Evolutionary conservation across 2,329 filamentous ascomycete species (phyloP).

Genomic region (Alternaria conjuncta): DNA sequence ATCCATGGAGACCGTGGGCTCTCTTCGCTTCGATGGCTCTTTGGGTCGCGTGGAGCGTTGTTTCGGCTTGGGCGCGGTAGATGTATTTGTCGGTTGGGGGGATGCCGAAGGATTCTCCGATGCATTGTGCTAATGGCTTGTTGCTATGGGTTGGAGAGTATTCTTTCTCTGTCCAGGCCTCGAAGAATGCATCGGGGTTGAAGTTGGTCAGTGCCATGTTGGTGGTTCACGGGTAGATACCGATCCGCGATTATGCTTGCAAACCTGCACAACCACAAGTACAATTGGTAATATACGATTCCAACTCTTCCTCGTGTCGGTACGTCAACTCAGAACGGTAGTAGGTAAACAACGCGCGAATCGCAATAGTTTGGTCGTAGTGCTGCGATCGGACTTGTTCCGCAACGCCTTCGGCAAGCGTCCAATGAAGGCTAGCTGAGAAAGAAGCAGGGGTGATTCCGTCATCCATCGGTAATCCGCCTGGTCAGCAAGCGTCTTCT

Average conservation of each 20-base stretch:
- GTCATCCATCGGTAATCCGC: constrained; percentile 45
- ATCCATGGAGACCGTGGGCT: constrained; percentile 57
- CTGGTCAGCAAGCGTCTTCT: neutral
- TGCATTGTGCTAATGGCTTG: constrained; percentile 51
- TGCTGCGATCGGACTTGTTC: neutral
- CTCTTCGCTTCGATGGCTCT: constrained; percentile 56
- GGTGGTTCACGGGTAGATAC: neutral
- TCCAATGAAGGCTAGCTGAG: constrained; percentile 36
- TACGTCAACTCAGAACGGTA: constrained; percentile 6
- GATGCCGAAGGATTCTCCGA: constrained; percentile 57
- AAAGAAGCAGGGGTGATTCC: constrained; percentile 14
- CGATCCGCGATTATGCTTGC: neutral
- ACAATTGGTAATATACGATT: neutral
- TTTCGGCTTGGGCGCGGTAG: constrained; percentile 59
- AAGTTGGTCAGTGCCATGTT: constrained; percentile 47
- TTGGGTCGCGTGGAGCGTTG: constrained; percentile 59
- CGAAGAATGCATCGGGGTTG: constrained; percentile 55
- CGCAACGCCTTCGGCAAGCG: constrained; percentile 13
- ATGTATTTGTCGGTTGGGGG: constrained; percentile 55
- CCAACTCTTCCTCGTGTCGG: constrained; percentile 1
- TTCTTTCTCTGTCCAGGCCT: constrained; percentile 51
- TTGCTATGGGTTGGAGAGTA: constrained; percentile 29
- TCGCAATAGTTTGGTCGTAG: neutral
- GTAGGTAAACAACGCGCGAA: constrained; percentile 6
- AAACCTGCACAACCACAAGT: neutral